A percentile compares a stretch with the other conserved stretches of the same genome.
Evolutionary conservation across 1,284 basidiomycete species (phyloP).

Genomic region (Heterobasidion occidentale): DNA sequence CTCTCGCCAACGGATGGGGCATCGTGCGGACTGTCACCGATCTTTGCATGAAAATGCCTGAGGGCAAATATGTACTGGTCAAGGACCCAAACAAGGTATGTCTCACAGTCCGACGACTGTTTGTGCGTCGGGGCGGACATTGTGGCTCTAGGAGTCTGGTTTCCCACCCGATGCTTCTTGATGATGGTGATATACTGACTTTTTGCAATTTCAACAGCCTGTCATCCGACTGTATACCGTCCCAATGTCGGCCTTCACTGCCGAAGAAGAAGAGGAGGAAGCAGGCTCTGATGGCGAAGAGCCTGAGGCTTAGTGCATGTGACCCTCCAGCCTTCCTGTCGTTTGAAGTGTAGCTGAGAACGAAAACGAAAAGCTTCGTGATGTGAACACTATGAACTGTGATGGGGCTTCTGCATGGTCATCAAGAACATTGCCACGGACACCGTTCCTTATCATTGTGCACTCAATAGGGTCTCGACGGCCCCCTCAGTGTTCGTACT

Average conservation of each 20-base stretch:
- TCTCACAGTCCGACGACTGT: slow-evolving; percentile 6
- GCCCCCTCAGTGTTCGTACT: slow-evolving; percentile 75
- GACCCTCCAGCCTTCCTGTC: slow-evolving; percentile 5
- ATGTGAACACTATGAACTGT: too few relatives aligned
- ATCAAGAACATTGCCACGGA: too few relatives aligned
- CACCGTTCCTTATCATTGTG: neutral
- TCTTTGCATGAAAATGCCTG: slow-evolving; percentile 88
- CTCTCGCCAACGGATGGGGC: slow-evolving; percentile 95
- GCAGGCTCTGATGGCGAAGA: slow-evolving; percentile 45
- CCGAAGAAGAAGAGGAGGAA: slow-evolving; percentile 48
- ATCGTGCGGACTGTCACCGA: slow-evolving; percentile 94
- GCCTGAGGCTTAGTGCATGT: slow-evolving; percentile 22
- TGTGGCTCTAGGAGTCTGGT: neutral
- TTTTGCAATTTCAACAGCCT: slow-evolving; percentile 45
- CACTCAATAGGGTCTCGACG: slow-evolving; percentile 66
- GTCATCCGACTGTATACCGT: slow-evolving; percentile 92
- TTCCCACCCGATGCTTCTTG: neutral
- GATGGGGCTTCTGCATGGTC: too few relatives aligned
- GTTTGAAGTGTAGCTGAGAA: neutral
- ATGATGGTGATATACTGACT: neutral
- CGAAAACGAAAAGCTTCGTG: too few relatives aligned
- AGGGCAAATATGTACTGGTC: slow-evolving; percentile 92
- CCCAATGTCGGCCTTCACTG: slow-evolving; percentile 79
- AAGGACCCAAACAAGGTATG: slow-evolving; percentile 95
- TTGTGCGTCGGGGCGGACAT: slow-evolving; percentile 2